A percentile compares a stretch with the other conserved stretches of the same genome.
Evolutionary conservation across 1,284 basidiomycete genomes (phyloP).

Genomic region (Papiliotrema nemorosa): DNA sequence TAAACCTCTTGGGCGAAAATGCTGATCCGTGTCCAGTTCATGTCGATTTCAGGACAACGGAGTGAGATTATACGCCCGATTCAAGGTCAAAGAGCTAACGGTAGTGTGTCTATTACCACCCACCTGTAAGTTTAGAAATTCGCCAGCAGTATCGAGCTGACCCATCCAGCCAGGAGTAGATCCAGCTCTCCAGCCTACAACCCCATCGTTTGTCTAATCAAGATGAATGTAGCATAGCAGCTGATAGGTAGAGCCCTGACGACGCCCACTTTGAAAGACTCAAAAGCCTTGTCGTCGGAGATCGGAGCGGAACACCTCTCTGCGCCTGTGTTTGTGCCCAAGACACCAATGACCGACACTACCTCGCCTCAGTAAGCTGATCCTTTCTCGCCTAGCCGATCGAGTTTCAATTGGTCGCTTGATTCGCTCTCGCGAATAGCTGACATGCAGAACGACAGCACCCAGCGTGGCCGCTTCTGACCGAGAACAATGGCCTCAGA

Average conservation of each 20-base stretch:
- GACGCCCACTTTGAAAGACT: slow-evolving; percentile 7
- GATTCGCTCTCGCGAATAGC: neutral
- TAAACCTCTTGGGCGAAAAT: neutral
- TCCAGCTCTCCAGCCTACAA: neutral
- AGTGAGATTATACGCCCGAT: slow-evolving; percentile 30
- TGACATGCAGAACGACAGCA: slow-evolving; percentile 3
- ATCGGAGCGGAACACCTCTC: slow-evolving; percentile 23
- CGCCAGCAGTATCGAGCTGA: neutral
- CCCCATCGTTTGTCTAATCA: neutral
- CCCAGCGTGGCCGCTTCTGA: slow-evolving; percentile 2
- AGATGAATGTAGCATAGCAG: neutral
- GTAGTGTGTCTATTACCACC: slow-evolving; percentile 72
- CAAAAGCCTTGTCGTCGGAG: slow-evolving; percentile 51
- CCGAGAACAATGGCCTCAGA: slow-evolving; percentile 43
- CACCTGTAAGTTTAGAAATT: slow-evolving; percentile 57
- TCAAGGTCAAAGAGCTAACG: slow-evolving; percentile 6
- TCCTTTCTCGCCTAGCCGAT: neutral
- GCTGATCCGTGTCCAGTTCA: slow-evolving; percentile 52
- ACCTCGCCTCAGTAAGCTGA: slow-evolving; percentile 22
- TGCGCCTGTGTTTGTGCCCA: slow-evolving; percentile 82
- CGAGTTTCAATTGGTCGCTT: neutral
- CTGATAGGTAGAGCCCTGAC: neutral
- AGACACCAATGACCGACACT: slow-evolving; percentile 49
- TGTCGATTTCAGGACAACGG: slow-evolving; percentile 84
- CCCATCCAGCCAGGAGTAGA: slow-evolving; percentile 9